These are phyloP conservation scores for Pyrus betulifolia DNA, from an alignment of 306 rosid species.

Conservation along the genomic window DNA sequence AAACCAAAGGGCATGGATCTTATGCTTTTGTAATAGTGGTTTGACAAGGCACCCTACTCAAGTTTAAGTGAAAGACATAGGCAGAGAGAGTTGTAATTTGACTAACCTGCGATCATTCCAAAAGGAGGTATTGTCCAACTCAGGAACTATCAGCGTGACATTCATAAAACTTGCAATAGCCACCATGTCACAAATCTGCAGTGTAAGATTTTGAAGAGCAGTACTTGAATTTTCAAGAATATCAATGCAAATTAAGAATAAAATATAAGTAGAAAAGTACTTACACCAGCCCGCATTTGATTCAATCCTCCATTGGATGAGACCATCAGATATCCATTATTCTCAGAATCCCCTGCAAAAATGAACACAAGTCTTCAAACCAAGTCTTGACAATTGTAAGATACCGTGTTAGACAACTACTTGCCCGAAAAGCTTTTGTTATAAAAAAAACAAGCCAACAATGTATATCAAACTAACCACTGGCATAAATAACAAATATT, in stretches of 20 bases:
- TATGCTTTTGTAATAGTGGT: too few relatives aligned
- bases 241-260: background rate
- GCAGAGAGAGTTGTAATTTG: background rate
- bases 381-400: too few relatives aligned
- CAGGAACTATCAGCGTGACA: constrained; percentile 60
- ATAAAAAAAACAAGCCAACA: background rate
- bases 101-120: constrained; percentile 57
- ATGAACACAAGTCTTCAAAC: too few relatives aligned
- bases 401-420: too few relatives aligned
- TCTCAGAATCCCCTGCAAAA: constrained; percentile 34
- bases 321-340: constrained; percentile 57
- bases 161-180: constrained; percentile 46
- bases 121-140: constrained; percentile 58
- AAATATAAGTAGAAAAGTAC: background rate
- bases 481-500: background rate
- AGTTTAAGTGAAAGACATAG: background rate
- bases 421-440: background rate
- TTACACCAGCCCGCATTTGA: constrained; percentile 68
- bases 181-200: constrained; percentile 73
- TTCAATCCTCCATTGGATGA: constrained; percentile 73
- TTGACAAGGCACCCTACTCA: too few relatives aligned
- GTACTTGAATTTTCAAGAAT: background rate
- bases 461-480: background rate
- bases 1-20: too few relatives aligned
- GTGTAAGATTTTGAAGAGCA: background rate